phyloP scores from a whole-genome alignment of 2,329 filamentous ascomycete species.

The Arthrobotrys sphaeroides region DNA sequence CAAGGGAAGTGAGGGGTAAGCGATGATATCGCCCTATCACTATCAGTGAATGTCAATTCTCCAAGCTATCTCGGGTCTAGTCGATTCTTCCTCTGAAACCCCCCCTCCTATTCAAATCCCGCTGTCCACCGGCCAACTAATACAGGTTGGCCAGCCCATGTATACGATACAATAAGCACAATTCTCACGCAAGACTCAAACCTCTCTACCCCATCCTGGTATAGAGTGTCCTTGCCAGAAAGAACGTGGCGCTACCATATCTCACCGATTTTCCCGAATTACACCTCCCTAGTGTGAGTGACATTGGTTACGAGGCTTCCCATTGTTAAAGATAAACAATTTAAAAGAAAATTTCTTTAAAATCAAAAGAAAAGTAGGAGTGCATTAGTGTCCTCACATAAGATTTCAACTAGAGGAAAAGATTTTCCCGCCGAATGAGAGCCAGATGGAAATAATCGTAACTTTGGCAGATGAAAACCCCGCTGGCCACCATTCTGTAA shows the following conservation, averaged over 20 bases:
- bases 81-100: background rate
- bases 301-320: background rate
- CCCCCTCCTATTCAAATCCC: constrained; percentile 1
- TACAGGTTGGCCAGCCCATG: background rate
- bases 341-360: background rate
- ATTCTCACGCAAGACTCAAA: background rate
- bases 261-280: constrained; percentile 1
- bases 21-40: background rate
- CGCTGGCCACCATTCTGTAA: background rate
- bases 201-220: background rate
- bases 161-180: background rate
- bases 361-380: background rate
- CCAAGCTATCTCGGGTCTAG: constrained; percentile 12
- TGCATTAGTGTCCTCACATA: constrained; percentile 27
- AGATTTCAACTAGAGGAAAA: background rate
- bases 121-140: background rate
- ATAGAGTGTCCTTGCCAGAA: background rate
- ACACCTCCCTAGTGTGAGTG: background rate
- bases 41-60: background rate
- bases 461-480: background rate
- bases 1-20: constrained; percentile 36
- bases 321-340: background rate
- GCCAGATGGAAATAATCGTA: background rate
- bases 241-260: constrained; percentile 10
- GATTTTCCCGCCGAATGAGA: background rate